These are phyloP conservation scores for Puccinia sorghi DNA, from an alignment of 1,284 basidiomycete genomes.

Conservation along the genomic window DNA sequence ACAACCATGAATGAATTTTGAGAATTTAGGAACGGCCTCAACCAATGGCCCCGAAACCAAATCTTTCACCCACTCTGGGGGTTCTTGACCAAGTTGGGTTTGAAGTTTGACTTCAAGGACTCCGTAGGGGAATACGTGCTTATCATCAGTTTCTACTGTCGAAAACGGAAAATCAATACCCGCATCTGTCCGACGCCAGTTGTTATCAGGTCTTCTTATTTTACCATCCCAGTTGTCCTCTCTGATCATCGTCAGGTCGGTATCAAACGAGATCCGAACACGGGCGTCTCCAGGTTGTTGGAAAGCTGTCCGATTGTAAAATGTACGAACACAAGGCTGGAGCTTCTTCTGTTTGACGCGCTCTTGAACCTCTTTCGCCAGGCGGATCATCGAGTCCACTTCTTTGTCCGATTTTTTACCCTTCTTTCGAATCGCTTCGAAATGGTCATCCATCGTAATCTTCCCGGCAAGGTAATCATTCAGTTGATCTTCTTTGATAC, in stretches of 20 bases:
- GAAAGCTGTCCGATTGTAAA: conserved; percentile 98
- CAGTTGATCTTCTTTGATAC: conserved; percentile 91
- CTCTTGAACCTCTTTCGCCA: conserved; percentile 96
- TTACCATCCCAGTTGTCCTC: conserved; percentile 96
- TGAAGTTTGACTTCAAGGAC: conserved; percentile 97
- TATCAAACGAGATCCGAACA: conserved; percentile 96
- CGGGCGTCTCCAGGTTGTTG: conserved; percentile 96
- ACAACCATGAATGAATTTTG: conserved; percentile 38
- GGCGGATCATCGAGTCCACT: conserved; percentile 90
- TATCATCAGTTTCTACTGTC: conserved; percentile 74
- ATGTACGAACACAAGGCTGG: conserved; percentile 87
- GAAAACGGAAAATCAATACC: conserved; percentile 80
- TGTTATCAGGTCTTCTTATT: conserved; percentile 70
- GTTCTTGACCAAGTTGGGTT: conserved; percentile 93
- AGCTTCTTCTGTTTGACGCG: conserved; percentile 80
- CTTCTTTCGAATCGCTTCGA: conserved; percentile 81
- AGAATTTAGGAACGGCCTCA: conserved; percentile 71
- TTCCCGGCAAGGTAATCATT: conserved; percentile 87
- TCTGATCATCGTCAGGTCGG: conserved; percentile 86
- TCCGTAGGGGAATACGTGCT: conserved; percentile 87
- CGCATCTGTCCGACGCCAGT: conserved; percentile 93
- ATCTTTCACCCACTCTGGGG: conserved; percentile 93
- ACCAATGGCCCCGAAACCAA: conserved; percentile 91
- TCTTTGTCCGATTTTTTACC: conserved; percentile 94
- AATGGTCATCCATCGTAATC: conserved; percentile 91